These are phyloP conservation scores for Gliomastix tumulicola DNA, from an alignment of 2,329 filamentous ascomycete genomes.

Conservation along the genomic window DNA sequence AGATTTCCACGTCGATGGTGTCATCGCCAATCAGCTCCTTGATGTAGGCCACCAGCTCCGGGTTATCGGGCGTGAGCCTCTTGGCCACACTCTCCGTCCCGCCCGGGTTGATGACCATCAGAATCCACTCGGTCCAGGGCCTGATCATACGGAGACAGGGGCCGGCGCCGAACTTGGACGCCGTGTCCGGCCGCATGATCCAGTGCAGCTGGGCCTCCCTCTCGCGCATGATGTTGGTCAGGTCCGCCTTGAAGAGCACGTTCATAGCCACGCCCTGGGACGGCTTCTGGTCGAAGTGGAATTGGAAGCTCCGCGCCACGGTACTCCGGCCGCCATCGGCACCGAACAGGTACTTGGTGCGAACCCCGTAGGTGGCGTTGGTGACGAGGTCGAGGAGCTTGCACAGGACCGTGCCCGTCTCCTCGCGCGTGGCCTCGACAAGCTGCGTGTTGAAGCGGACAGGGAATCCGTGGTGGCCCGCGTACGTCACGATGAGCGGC, in stretches of 20 bases:
- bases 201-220: conserved; percentile 54
- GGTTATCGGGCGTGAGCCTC: conserved; percentile 25
- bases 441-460: conserved; percentile 28
- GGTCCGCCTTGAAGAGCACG: conserved; percentile 34
- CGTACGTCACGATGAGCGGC: conserved; percentile 29
- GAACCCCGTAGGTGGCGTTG: conserved; percentile 29
- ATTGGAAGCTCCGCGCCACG: conserved; percentile 23
- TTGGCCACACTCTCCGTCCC: no score
- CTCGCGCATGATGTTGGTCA: conserved; percentile 38
- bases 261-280: conserved; percentile 29
- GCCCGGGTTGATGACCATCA: conserved; percentile 43
- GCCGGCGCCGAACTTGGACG: conserved; percentile 42
- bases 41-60: conserved; percentile 30
- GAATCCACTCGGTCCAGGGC: conserved; percentile 57
- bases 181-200: conserved; percentile 45
- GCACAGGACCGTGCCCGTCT: conserved; percentile 19
- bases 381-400: conserved; percentile 27
- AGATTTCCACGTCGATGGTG: conserved; percentile 39
- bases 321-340: conserved; percentile 38
- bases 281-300: conserved; percentile 34
- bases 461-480: conserved; percentile 24
- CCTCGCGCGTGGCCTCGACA: conserved; percentile 15
- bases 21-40: conserved; percentile 40
- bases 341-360: conserved; percentile 47
- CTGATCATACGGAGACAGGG: conserved; percentile 51